phyloP scores from a whole-genome alignment of 768 basidiomycete genomes.

The Porphyrellus cyaneotinctus region DNA sequence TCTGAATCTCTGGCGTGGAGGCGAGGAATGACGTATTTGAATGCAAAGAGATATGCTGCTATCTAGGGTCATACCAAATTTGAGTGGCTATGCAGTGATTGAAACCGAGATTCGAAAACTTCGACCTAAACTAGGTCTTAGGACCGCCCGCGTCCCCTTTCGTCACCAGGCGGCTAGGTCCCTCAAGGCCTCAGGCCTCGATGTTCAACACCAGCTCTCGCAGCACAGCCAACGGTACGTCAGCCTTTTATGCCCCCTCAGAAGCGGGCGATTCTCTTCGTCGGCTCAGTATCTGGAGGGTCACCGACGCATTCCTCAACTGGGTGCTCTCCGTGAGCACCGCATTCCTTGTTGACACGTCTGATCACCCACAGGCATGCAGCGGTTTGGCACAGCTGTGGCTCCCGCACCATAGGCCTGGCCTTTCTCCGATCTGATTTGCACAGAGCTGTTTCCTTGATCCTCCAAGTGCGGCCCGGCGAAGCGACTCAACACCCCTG shows the following conservation, averaged over 20 bases:
- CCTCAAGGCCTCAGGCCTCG: too few species aligned
- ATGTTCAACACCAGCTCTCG: conserved; percentile 85
- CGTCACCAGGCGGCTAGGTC: conserved; percentile 85
- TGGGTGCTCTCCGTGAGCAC: conserved; percentile 69
- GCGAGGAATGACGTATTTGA: too few species aligned
- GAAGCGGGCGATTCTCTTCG: conserved; percentile 75
- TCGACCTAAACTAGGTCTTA: too few species aligned
- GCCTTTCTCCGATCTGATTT: conserved; percentile 87
- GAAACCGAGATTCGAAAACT: too few species aligned
- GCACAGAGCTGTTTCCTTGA: conserved; percentile 79
- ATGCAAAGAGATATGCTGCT: too few species aligned
- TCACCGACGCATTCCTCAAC: conserved; percentile 79
- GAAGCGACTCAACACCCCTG: conserved; percentile 89
- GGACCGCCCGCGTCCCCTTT: conserved; percentile 85
- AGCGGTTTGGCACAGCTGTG: conserved; percentile 95
- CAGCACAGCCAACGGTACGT: conserved; percentile 66
- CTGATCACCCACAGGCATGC: conserved; percentile 62
- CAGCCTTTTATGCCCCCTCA: conserved; percentile 68
- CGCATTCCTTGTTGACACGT: background rate
- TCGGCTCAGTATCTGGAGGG: conserved; percentile 92
- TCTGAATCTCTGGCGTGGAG: too few species aligned
- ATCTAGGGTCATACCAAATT: too few species aligned
- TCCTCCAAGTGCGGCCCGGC: conserved; percentile 74
- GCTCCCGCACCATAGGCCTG: conserved; percentile 93
- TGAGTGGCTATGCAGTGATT: too few species aligned